Base-by-base conservation (phyloP, 2,329 filamentous ascomycete genomes). In the Aspergillus versicolor region DNA sequence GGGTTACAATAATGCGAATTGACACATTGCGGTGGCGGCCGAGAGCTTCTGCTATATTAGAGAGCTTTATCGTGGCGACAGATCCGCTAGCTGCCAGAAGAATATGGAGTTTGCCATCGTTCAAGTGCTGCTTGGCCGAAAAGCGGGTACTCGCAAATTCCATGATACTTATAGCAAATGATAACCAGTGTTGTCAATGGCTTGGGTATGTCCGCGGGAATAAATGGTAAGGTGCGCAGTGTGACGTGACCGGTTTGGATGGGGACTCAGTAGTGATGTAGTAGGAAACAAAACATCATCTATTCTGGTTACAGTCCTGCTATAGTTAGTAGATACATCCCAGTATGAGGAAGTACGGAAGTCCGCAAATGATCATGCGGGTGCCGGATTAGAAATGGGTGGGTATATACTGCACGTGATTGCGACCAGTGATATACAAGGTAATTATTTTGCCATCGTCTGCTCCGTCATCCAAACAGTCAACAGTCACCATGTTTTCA, bases 41-140 rank as follows among this genome's bases (percentile, higher is more conserved):
- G 17, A 82, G 66, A 1, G 75, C 65, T 42, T 70, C 59, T 58
- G 88, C 79, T 63, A 92, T 90, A 40, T 83, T 78, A 2, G 86
- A 86, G 3, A 91, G 77, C 70, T 97, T 97, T 68, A 96, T 96
- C 6, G 90, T 91, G 13, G 92, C 92, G n/a, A 96, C 91, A 1
- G 89, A 88, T 48, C 88, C 88, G 32, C 82, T 87, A 40, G 85
- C 84, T 38, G 84, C 85, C 42, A 91, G 80, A 15, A 91, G 57
- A 7, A 71, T 61, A 56, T 72, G 68, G 3, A 60, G 59, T 40
- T 68, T 71, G 32, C 58, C 59, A 37, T 71, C 69, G 43, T 67
- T 34, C 21, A 61, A 41, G 46, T 61, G 46, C 12, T 64, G 34
- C 49, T 65, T 56, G 2, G 61, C 65, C 15, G 57, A 58, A 42